Conservation (phyloP, 345 rosid species). For the Limnanthes douglasii region DNA sequence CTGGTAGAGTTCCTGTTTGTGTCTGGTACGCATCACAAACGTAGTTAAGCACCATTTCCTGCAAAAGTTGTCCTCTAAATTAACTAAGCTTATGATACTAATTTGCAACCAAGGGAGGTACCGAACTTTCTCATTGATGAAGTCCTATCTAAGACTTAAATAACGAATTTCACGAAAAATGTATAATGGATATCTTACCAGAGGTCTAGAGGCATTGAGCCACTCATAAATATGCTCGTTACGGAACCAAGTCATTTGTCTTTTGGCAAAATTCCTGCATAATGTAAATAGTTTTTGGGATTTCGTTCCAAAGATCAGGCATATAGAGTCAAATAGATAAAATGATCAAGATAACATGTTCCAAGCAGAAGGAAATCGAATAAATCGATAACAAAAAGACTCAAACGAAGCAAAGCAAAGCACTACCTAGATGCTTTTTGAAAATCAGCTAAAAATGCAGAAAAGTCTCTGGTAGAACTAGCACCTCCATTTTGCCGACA, state of each 20-base stretch:
- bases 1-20: constrained; percentile 23
- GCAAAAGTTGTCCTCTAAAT: constrained; percentile 6
- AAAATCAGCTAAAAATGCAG: constrained; percentile 52
- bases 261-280: constrained; percentile 79
- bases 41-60: constrained; percentile 60
- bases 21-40: constrained; percentile 42
- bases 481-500: constrained; percentile 44
- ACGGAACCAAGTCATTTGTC: constrained; percentile 93
- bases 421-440: constrained; percentile 76
- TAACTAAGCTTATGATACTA: too few species aligned
- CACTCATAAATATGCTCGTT: constrained; percentile 76
- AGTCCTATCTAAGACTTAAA: neutral
- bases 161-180: neutral
- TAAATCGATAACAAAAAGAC: neutral
- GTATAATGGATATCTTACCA: constrained; percentile 24
- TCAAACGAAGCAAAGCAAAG: neutral
- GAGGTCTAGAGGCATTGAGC: constrained; percentile 78
- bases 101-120: neutral
- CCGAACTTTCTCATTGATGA: constrained; percentile 1
- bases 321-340: constrained; percentile 7
- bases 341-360: neutral
- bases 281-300: too few species aligned
- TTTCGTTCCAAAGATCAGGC: too few species aligned
- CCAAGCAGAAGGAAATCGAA: neutral
- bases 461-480: constrained; percentile 54